These are phyloP conservation scores for Spencermartinsiella europaea DNA, from an alignment of 805 yeast genomes.

Conservation along the genomic window DNA sequence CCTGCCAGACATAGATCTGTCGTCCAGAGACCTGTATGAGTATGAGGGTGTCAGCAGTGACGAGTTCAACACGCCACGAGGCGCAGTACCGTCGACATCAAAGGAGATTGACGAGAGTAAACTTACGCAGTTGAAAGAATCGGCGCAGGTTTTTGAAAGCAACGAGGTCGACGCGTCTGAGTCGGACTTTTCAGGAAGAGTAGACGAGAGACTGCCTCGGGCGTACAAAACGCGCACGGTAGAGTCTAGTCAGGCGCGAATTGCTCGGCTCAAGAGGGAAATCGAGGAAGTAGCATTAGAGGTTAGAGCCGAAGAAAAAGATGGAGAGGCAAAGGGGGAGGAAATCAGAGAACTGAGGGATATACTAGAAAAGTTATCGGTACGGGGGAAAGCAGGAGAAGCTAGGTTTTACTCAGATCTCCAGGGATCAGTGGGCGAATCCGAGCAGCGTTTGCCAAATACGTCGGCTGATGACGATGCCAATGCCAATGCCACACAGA, in stretches of 20 bases:
- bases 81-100: neutral
- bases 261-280: conserved; percentile 18
- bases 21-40: neutral
- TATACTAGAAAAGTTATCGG: conserved; percentile 5
- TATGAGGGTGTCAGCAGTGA: neutral
- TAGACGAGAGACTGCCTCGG: neutral
- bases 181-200: conserved; percentile 16
- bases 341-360: conserved; percentile 16
- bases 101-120: conserved; percentile 2
- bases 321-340: too few species aligned
- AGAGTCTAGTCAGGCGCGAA: conserved; percentile 16
- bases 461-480: neutral
- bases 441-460: neutral
- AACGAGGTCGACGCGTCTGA: conserved; percentile 14
- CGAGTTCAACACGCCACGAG: neutral
- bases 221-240: conserved; percentile 9
- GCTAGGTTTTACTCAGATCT: conserved; percentile 4
- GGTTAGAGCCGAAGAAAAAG: conserved; percentile 22
- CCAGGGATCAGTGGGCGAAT: conserved; percentile 1
- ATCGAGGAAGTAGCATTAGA: conserved; percentile 15
- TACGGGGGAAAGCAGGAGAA: neutral
- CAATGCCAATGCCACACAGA: too few species aligned
- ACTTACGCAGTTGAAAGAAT: neutral
- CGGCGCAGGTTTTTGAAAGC: conserved; percentile 10
- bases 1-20: neutral